Evolutionary conservation across 2,329 filamentous ascomycete genomes (phyloP).

Genomic region (Neoascochyta sp.): DNA sequence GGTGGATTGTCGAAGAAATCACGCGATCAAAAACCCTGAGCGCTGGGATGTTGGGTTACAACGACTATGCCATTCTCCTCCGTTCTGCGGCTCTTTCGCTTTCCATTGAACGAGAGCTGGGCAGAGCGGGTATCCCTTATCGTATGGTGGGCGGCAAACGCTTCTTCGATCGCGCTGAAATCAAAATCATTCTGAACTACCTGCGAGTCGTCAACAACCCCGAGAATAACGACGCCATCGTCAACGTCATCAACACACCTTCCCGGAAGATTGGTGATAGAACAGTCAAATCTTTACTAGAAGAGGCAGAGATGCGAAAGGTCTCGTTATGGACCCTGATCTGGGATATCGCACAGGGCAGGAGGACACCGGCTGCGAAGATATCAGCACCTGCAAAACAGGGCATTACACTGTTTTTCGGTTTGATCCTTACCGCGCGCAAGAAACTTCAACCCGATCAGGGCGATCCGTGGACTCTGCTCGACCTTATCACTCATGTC

Average conservation of each 20-base stretch:
- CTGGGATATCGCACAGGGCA: conserved; percentile 55
- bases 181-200: conserved; percentile 85
- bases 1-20: conserved; percentile 86
- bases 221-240: conserved; percentile 79
- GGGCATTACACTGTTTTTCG: conserved; percentile 56
- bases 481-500: conserved; percentile 54
- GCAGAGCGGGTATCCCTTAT: conserved; percentile 78
- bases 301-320: conserved; percentile 69
- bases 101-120: conserved; percentile 78
- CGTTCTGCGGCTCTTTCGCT: conserved; percentile 78
- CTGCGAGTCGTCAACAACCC: conserved; percentile 80
- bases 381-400: conserved; percentile 54
- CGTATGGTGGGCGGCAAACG: conserved; percentile 86
- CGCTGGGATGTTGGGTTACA: conserved; percentile 66
- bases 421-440: conserved; percentile 56
- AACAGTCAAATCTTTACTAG: conserved; percentile 69
- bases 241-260: conserved; percentile 80
- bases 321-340: conserved; percentile 75
- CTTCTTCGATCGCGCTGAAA: conserved; percentile 88
- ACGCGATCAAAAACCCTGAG: conserved; percentile 66
- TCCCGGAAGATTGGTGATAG: conserved; percentile 74
- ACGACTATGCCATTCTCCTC: conserved; percentile 84
- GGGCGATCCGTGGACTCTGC: conserved; percentile 37
- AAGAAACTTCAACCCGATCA: conserved; percentile 52
- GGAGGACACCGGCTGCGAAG: conserved; percentile 50